Evolutionary conservation across 2,329 filamentous ascomycete genomes (phyloP), one percentile per base, ranked within the genome.

Genomic region (Trichophyton verrucosum): DNA sequence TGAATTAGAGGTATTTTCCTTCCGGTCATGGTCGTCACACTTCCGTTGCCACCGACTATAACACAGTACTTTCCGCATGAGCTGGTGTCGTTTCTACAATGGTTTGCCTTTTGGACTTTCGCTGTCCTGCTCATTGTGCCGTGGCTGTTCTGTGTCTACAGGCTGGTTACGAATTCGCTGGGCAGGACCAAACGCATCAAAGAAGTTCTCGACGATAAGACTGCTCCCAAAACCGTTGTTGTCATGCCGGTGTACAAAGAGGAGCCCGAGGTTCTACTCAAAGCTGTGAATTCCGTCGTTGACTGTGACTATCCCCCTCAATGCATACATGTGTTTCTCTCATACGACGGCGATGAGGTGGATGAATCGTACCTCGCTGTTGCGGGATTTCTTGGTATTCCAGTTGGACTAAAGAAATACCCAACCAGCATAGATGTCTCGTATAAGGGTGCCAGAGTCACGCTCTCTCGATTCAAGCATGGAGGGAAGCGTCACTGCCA

Each of bases 171-270:
- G 7, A 88, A 94, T 67, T 87, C 89, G 38, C 80, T 97, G 27
- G 91, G 92, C 22, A 84, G 90, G 65, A 86, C 81, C 47, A 90
- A 89, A 71, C 82, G 87, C 59, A 89, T 96, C 70, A 91, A 95
- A 71, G 83, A 89, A 65, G 84, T 90, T 0, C 81, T 96, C 58
- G 89, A 96, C 71, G 89, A 95, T 70, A 77, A 83, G 2, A 91
- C 86, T 0, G 91, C 94, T 0, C 94, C 92, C 1, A 97, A 97
- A 74, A 88, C 95, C 15, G 90, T 96, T 64, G 88, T 97, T 63
- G 87, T 97, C 62, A 96, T 97, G 91, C 94, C 92, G 3, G 95
- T 91, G 70, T 97, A 96, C 77, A 90, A 94, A 70, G 94, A 97
- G 71, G 85, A 91, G 33, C 89, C 90, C 0, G 87, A 89, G 0